Conservation (phyloP, 805 yeast genomes). For the Ogataea siamensis region DNA sequence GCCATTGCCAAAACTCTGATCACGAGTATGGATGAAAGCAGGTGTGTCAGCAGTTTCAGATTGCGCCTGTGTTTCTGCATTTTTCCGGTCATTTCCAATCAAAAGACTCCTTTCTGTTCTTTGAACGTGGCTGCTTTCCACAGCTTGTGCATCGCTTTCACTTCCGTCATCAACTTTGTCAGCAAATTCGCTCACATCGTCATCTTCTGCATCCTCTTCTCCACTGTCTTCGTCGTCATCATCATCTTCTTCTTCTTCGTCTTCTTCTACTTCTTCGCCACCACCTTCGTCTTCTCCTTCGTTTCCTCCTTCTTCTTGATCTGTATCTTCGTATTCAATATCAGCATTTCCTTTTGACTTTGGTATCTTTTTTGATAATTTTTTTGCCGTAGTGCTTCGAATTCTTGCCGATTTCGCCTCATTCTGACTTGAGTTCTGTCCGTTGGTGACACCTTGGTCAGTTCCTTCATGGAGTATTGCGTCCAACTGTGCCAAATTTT, state of each 20-base stretch:
- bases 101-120: too few species aligned
- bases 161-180: conserved; percentile 1
- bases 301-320: background rate
- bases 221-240: conserved; percentile 4
- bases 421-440: too few species aligned
- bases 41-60: too few species aligned
- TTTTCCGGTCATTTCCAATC: too few species aligned
- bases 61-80: too few species aligned
- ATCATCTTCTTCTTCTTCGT: conserved; percentile 10
- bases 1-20: too few species aligned
- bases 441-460: too few species aligned
- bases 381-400: conserved; percentile 15
- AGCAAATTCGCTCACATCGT: background rate
- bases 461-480: too few species aligned
- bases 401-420: conserved; percentile 38
- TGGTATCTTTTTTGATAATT: background rate
- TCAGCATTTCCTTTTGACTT: conserved; percentile 10
- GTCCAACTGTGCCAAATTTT: conserved; percentile 36
- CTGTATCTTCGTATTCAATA: conserved; percentile 4
- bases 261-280: conserved; percentile 6
- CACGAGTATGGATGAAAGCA: background rate
- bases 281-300: background rate
- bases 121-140: too few species aligned
- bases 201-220: background rate
- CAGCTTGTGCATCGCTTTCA: background rate